Evolutionary conservation across 31 red algal species (phyloP).

Genomic region (Odonthalia washingtoniensis): DNA sequence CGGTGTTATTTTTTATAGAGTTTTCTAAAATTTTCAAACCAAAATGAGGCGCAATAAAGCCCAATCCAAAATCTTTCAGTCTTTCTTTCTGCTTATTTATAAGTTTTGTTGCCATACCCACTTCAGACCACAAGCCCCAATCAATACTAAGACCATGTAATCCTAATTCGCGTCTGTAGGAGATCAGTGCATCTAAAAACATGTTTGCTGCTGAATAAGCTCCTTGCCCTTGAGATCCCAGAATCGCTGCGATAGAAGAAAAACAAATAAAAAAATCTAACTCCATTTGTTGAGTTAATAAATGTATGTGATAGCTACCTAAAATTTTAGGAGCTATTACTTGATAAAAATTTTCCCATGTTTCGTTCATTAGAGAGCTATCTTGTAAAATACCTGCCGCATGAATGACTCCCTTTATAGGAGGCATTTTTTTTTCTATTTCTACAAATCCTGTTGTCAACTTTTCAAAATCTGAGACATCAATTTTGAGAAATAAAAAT

Average conservation of each 20-base stretch:
- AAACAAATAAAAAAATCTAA: slow-evolving; percentile 7
- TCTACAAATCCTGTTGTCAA: neutral
- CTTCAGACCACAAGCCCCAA: too few relatives aligned
- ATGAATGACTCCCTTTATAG: slow-evolving; percentile 13
- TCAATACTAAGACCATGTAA: too few relatives aligned
- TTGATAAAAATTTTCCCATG: neutral
- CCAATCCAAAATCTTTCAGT: too few relatives aligned
- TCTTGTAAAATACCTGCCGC: neutral
- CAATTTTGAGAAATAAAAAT: neutral
- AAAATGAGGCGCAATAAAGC: too few relatives aligned
- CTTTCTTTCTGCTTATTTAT: too few relatives aligned
- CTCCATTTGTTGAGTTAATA: neutral
- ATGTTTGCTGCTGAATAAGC: slow-evolving; percentile 7
- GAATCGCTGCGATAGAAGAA: slow-evolving; percentile 12
- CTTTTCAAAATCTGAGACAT: neutral
- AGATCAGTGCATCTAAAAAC: slow-evolving; percentile 2
- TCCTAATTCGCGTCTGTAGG: too few relatives aligned
- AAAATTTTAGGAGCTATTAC: neutral
- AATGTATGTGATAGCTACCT: neutral
- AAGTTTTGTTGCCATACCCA: too few relatives aligned
- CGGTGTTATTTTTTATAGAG: too few relatives aligned
- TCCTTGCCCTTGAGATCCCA: neutral
- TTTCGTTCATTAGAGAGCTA: neutral
- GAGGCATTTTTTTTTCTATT: neutral
- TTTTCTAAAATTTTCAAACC: too few relatives aligned